phyloP scores from a whole-genome alignment of 805 yeast species.

The Saturnispora serradocipensis region DNA sequence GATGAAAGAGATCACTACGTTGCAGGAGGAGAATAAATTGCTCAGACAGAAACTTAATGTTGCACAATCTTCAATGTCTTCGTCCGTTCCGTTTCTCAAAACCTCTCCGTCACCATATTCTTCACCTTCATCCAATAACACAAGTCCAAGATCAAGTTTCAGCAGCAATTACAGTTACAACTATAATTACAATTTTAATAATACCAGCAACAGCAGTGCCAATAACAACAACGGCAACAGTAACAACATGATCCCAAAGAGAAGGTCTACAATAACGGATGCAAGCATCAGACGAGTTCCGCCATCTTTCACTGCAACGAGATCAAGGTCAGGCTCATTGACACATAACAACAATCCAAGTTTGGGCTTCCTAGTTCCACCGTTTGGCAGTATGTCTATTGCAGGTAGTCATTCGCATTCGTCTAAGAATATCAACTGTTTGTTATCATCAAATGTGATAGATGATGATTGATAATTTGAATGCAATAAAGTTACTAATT shows the following conservation, averaged over 20 bases:
- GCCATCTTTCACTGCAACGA: conserved; percentile 3
- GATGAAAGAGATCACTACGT: conserved; percentile 48
- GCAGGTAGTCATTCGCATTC: background rate
- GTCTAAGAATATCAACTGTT: background rate
- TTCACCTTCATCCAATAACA: conserved; percentile 11
- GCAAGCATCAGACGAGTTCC: conserved; percentile 19
- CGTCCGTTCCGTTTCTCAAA: conserved; percentile 10
- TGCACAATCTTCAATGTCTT: conserved; percentile 13
- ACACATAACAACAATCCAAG: conserved; percentile 1
- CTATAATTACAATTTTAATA: background rate
- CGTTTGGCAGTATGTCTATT: conserved; percentile 1
- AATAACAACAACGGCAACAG: background rate
- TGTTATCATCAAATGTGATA: background rate
- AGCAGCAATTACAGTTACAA: conserved; percentile 1
- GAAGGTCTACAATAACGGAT: conserved; percentile 20
- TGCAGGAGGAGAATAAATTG: conserved; percentile 44
- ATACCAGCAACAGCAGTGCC: background rate
- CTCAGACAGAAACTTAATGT: conserved; percentile 27
- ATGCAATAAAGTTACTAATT: background rate
- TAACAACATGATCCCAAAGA: conserved; percentile 9
- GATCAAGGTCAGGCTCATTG: conserved; percentile 8
- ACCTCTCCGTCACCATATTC: conserved; percentile 14
- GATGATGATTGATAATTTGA: background rate
- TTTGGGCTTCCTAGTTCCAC: conserved; percentile 3
- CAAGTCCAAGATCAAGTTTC: conserved; percentile 6